Evolutionary conservation across 352 stramenopile genomes (phyloP).

Genomic region (Phytophthora chlamydospora): DNA sequence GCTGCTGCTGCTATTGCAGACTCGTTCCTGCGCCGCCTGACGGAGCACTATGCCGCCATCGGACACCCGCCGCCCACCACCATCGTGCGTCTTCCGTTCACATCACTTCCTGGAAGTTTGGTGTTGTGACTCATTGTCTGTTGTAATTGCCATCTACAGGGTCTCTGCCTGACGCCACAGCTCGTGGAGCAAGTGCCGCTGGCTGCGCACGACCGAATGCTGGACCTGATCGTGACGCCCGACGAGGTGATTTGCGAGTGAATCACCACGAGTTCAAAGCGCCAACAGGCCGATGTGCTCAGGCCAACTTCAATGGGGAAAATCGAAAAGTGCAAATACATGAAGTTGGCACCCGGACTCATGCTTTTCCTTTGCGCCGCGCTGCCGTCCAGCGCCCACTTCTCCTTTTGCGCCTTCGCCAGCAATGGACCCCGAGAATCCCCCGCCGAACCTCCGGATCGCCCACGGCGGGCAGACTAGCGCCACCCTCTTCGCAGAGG

Average conservation of each 20-base stretch:
- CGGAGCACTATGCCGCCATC: slow-evolving; percentile 48
- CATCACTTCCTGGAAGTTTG: not conserved
- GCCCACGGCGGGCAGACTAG: no score
- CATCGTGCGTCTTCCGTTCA: slow-evolving; percentile 53
- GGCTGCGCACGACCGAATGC: slow-evolving; percentile 62
- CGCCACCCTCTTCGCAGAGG: no score
- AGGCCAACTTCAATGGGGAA: no score
- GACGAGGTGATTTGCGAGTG: slow-evolving; percentile 67
- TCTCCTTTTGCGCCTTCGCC: no score
- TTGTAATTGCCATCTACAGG: slow-evolving; percentile 36
- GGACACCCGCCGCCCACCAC: slow-evolving; percentile 50
- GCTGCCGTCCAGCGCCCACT: no score
- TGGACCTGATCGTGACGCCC: slow-evolving; percentile 75
- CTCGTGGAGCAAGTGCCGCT: slow-evolving; percentile 70
- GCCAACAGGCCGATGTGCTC: no score
- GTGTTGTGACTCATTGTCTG: not conserved
- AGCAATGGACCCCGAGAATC: no score
- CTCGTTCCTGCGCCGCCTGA: slow-evolving; percentile 72
- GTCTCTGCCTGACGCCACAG: slow-evolving; percentile 67
- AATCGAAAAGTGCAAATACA: no score
- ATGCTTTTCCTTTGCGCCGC: no score
- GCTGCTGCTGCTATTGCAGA: slow-evolving; percentile 40
- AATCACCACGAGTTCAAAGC: no score
- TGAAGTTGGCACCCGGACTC: no score
- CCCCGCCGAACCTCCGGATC: no score